phyloP scores from a whole-genome alignment of 2,329 filamentous ascomycete genomes.

The Penicillium oxalicum region DNA sequence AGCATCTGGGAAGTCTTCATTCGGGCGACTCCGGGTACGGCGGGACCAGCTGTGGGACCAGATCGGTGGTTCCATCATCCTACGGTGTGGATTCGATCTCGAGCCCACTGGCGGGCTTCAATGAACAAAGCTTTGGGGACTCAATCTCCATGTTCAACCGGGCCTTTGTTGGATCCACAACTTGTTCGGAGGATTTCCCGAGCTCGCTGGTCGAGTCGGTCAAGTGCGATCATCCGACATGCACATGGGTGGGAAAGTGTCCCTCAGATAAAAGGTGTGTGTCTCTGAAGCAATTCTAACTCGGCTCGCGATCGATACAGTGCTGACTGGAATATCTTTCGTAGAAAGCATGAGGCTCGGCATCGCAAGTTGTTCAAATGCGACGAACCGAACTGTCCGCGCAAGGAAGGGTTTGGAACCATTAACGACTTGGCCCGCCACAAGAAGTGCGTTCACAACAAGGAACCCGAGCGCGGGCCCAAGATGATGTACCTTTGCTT shows the following conservation, averaged over 20 bases:
- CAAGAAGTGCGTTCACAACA: slow-evolving; percentile 62
- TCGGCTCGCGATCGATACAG: background rate
- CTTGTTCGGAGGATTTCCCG: slow-evolving; percentile 31
- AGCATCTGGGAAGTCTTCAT: slow-evolving; percentile 24
- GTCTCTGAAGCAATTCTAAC: background rate
- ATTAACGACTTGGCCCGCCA: slow-evolving; percentile 78
- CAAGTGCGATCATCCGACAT: slow-evolving; percentile 27
- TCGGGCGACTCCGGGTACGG: slow-evolving; percentile 35
- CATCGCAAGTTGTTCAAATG: slow-evolving; percentile 66
- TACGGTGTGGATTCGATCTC: slow-evolving; percentile 24
- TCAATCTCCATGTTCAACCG: slow-evolving; percentile 16
- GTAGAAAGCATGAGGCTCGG: slow-evolving; percentile 67
- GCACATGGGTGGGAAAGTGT: slow-evolving; percentile 34
- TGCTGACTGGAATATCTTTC: background rate
- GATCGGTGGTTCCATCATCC: slow-evolving; percentile 25
- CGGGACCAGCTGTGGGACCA: slow-evolving; percentile 21
- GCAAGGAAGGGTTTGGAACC: slow-evolving; percentile 67
- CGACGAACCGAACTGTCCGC: slow-evolving; percentile 49
- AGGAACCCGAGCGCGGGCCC: slow-evolving; percentile 40
- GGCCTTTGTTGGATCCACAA: slow-evolving; percentile 5
- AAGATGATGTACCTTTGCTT: slow-evolving; percentile 57
- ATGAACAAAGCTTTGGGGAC: slow-evolving; percentile 22
- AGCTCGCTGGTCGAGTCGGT: slow-evolving; percentile 33
- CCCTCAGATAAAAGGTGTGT: slow-evolving; percentile 38
- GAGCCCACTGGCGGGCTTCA: slow-evolving; percentile 21